These are phyloP conservation scores for Rutstroemia sp. DNA, from an alignment of 2,329 filamentous ascomycete genomes.

Conservation along the genomic window DNA sequence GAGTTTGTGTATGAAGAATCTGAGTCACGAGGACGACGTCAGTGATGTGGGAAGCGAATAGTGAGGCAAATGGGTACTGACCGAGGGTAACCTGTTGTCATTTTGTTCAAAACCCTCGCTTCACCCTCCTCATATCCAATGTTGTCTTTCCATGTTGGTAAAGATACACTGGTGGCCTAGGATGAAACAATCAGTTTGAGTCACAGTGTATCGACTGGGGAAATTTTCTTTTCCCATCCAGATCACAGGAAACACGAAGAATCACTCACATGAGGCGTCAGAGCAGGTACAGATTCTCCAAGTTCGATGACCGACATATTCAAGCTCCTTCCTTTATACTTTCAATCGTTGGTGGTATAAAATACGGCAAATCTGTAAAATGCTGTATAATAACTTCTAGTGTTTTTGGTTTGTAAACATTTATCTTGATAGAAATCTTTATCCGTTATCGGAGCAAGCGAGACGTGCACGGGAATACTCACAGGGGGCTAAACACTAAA, in stretches of 20 bases:
- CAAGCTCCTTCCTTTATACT: not conserved
- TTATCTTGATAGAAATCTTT: not conserved
- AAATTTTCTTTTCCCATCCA: not conserved
- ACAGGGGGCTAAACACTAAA: not conserved
- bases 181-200: conserved; percentile 4
- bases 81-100: conserved; percentile 90
- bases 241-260: not conserved
- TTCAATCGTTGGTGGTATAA: not conserved
- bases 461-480: not conserved
- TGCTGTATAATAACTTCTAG: not conserved
- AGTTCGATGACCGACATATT: conserved; percentile 29
- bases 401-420: too few relatives aligned
- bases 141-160: conserved; percentile 88
- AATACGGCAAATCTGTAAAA: not conserved
- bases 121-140: conserved; percentile 92
- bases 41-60: conserved; percentile 12
- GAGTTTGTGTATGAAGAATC: conserved; percentile 85
- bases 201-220: conserved; percentile 1
- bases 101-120: conserved; percentile 72
- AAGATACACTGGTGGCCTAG: conserved; percentile 89
- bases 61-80: conserved; percentile 29
- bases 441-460: conserved; percentile 12
- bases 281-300: conserved; percentile 30
- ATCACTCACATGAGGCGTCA: conserved; percentile 30
- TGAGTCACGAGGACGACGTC: conserved; percentile 30